Base-by-base conservation (phyloP, 2,329 filamentous ascomycete genomes). In the Fusarium fujikuroi region DNA sequence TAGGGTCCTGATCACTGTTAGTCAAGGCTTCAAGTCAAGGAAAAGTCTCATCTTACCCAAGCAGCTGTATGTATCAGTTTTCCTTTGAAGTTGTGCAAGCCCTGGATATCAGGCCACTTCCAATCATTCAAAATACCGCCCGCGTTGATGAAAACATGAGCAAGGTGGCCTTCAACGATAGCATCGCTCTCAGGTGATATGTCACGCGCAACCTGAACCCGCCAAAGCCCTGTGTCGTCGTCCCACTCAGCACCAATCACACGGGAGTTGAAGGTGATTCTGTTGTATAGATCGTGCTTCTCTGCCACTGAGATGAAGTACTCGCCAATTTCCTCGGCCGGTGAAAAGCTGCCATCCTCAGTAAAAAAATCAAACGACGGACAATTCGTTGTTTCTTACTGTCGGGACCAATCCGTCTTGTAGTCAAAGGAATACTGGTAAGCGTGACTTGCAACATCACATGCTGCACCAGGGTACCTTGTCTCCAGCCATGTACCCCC, bases 401-500 rank as follows among this genome's bases (percentile, higher is more conserved):
- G 52, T 30, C 52, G 18, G 4, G 52, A 40, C 62, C 66, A 69
- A 25, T 66, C 39, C 16, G 25, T 56, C 18, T 61, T 66, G 10
- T 43, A 57, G 11, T 46, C 32, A 21, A 62, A 69, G 0, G 46
- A 61, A 9, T 65, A 66, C 21, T 65, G 62, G 12, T 69, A 69
- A 1, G 50, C 62, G 8, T 66, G 63, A 9, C 49, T 58, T 28
- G 66, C 42, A 14, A 69, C 50, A 23, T 69, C 66, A 28, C 66
- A 69, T 1, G 57, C 57, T 18, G 50, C 57, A 7, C 66, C 66
- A 1, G 66, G 66, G n/a, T 69, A 69, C 28, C 58, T 57, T 0
- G 56, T 62, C 52, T 69, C 66, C 2, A 62, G n/a, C 66, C 66
- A 69, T 21, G 63, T 66, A 16, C 66, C 66, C 1, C 66, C 66